phyloP scores from a whole-genome alignment of 352 stramenopile species.

The Globisporangium parvum region DNA sequence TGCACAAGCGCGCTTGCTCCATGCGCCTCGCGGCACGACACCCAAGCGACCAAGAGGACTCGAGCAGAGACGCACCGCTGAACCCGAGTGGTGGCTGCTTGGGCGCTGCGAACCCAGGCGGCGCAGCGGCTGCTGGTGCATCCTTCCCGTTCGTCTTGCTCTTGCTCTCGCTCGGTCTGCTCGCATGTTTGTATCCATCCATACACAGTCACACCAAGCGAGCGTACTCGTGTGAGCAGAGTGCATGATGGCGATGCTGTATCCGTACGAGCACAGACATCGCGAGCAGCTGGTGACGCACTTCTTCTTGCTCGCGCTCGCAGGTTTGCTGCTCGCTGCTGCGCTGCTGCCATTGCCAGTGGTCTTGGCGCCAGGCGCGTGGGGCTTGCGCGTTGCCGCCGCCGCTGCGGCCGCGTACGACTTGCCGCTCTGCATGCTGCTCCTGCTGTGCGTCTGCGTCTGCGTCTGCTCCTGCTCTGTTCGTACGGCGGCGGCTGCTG shows the following conservation, averaged over 20 bases:
- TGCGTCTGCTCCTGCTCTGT: not conserved
- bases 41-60: not conserved
- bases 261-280: no score
- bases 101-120: slow-evolving; percentile 2
- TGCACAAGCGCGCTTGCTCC: no score
- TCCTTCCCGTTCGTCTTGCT: slow-evolving; percentile 14
- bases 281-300: slow-evolving; percentile 3
- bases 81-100: slow-evolving; percentile 9
- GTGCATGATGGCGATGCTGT: no score
- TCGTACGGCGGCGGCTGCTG: not conserved
- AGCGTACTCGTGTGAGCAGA: not conserved
- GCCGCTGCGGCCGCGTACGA: slow-evolving; percentile 8
- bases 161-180: slow-evolving; percentile 5
- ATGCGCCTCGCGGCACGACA: not conserved
- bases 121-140: not conserved
- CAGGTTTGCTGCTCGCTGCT: slow-evolving; percentile 2
- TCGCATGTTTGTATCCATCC: not conserved
- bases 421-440: slow-evolving; percentile 11
- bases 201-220: not conserved
- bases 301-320: slow-evolving; percentile 29
- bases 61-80: slow-evolving; percentile 10
- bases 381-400: slow-evolving; percentile 9
- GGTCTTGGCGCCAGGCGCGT: slow-evolving; percentile 17
- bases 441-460: not conserved
- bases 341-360: slow-evolving; percentile 3